Conservation (phyloP, 1,284 basidiomycete genomes). For the Apiotrichum veenhuisii region DNA sequence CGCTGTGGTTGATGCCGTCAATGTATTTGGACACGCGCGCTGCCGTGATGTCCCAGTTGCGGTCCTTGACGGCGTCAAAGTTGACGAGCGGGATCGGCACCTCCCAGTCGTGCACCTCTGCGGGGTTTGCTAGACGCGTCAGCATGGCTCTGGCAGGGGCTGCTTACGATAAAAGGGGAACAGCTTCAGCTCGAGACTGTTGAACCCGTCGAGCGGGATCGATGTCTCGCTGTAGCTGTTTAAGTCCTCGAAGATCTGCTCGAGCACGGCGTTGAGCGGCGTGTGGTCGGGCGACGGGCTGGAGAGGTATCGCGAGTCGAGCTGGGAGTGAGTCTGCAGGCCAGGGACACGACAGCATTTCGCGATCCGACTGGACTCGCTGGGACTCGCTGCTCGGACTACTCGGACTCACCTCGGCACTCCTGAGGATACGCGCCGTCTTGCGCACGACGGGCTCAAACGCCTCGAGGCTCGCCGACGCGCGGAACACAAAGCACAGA, state of each 20-base stretch:
- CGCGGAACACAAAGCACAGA: slow-evolving; percentile 91
- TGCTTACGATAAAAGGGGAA: slow-evolving; percentile 78
- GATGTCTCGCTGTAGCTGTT: slow-evolving; percentile 96
- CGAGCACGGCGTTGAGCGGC: slow-evolving; percentile 75
- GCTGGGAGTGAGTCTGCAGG: slow-evolving; percentile 53
- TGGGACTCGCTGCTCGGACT: neutral
- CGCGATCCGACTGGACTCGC: neutral
- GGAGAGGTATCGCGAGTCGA: slow-evolving; percentile 85
- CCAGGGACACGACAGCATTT: no score
- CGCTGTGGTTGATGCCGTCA: slow-evolving; percentile 50
- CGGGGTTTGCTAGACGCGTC: slow-evolving; percentile 64
- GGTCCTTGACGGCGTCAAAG: slow-evolving; percentile 71
- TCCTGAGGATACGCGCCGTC: slow-evolving; percentile 80
- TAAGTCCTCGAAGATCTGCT: slow-evolving; percentile 94
- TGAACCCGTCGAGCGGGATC: slow-evolving; percentile 81
- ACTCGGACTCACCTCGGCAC: slow-evolving; percentile 67
- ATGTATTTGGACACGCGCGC: slow-evolving; percentile 60
- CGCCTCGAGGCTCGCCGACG: slow-evolving; percentile 78
- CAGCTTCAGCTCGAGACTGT: slow-evolving; percentile 88
- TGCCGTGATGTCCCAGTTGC: slow-evolving; percentile 96
- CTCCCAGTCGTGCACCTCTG: slow-evolving; percentile 85
- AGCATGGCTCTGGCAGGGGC: no score
- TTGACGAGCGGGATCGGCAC: slow-evolving; percentile 89
- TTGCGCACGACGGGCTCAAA: slow-evolving; percentile 97
- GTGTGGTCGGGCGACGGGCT: slow-evolving; percentile 64